phyloP scores from a whole-genome alignment of 2,329 filamentous ascomycete genomes.

The Ophiostoma ips region DNA sequence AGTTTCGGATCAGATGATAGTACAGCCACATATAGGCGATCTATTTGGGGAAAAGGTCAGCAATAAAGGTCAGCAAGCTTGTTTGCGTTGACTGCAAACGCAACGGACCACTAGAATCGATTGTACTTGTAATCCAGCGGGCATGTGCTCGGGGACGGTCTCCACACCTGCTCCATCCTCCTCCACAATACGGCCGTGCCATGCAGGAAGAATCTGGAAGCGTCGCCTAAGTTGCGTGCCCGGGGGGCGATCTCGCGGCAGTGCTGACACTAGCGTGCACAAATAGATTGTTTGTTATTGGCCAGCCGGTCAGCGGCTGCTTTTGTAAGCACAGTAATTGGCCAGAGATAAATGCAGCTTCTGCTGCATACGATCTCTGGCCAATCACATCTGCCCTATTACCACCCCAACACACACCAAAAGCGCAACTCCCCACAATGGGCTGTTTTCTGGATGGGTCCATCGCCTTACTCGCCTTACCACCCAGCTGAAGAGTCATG shows the following conservation, averaged over 20 bases:
- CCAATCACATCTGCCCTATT: slow-evolving; percentile 7
- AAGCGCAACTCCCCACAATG: slow-evolving; percentile 6
- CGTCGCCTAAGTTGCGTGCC: not conserved
- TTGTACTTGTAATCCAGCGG: no score
- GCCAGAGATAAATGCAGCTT: not conserved
- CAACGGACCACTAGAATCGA: not conserved
- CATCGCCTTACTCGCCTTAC: not conserved
- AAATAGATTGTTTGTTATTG: not conserved
- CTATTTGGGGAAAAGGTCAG: no score
- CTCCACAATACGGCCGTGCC: not conserved
- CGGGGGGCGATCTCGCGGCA: not conserved
- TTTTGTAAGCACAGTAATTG: not conserved
- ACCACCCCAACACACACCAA: slow-evolving; percentile 9
- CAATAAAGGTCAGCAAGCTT: no score
- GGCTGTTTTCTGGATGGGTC: not conserved
- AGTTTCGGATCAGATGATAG: no score
- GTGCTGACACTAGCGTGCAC: not conserved
- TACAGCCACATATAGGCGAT: no score
- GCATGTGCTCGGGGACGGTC: no score
- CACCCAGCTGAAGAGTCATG: no score
- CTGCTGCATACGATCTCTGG: slow-evolving; percentile 1
- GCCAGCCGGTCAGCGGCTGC: not conserved
- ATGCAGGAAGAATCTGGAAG: not conserved
- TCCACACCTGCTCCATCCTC: not conserved
- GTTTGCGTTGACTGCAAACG: no score